Evolutionary conservation across 2,329 filamentous ascomycete genomes (phyloP).

Genomic region (Aspergillus eucalypticola): DNA sequence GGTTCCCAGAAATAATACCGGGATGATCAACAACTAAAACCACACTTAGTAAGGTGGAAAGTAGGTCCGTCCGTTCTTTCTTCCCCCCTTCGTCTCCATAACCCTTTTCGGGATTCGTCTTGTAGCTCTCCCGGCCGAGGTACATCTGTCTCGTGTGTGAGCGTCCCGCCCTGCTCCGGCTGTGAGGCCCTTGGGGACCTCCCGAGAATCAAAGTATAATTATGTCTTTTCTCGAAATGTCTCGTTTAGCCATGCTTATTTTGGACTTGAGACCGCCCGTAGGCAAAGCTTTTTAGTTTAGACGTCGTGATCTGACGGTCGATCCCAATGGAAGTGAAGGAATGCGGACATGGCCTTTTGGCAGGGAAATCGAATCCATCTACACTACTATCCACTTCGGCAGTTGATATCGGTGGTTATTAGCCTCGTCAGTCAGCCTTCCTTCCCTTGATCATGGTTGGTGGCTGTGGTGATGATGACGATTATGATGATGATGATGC

Average conservation of each 20-base stretch:
- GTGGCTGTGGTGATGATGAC: neutral
- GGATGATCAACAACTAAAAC: slow-evolving; percentile 21
- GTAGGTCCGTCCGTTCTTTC: neutral
- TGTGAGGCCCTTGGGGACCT: slow-evolving; percentile 6
- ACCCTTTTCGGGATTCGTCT: slow-evolving; percentile 15
- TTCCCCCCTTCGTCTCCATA: slow-evolving; percentile 18
- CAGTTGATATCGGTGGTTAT: slow-evolving; percentile 1
- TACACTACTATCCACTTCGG: neutral
- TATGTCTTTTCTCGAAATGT: neutral
- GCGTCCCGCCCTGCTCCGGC: slow-evolving; percentile 15
- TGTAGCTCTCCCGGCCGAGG: slow-evolving; percentile 20
- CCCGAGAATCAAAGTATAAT: slow-evolving; percentile 6
- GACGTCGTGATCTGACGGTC: slow-evolving; percentile 16
- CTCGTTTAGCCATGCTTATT: neutral
- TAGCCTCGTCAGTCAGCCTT: neutral
- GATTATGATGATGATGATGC: neutral
- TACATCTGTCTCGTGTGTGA: slow-evolving; percentile 16
- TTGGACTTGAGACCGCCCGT: too few relatives aligned
- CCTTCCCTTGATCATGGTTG: neutral
- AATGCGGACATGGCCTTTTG: neutral
- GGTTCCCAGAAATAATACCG: slow-evolving; percentile 6
- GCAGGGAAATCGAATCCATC: slow-evolving; percentile 3
- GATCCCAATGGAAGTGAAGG: slow-evolving; percentile 21
- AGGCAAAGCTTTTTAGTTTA: slow-evolving; percentile 1
- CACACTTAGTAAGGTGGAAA: neutral